Evolutionary conservation across 352 stramenopile species (phyloP), one percentile per base, ranked within the genome.

Genomic region (Stephanocyclus meneghinianus): DNA sequence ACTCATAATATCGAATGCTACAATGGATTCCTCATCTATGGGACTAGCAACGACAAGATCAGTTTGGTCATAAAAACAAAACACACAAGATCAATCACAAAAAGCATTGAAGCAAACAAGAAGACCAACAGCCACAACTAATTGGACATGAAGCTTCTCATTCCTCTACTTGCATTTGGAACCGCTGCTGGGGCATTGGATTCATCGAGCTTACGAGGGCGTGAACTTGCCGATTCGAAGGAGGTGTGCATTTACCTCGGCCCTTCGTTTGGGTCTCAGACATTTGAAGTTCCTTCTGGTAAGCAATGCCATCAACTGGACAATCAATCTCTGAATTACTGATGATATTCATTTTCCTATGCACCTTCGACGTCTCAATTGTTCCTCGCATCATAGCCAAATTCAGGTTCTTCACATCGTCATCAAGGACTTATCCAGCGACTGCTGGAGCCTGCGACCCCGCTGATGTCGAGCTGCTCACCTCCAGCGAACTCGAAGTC

Each of bases 201-300:
- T 50, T 65, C 37, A 50, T 7, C 45, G n/a, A 51, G 15, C 18
- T 65, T 65, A 15, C 30, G 57, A 29, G 32, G 35, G 16, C 57
- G 57, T 32, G 57, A 65, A 32, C 57, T 65, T 35, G 18, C 9
- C 18, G 35, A 51, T 9, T 11, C 18, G 16, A 48, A 65, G 11
- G 48, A 48, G 26, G 30, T 65, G 2, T 65, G 57, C 18, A 51
- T 65, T 11, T 48, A 65, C 26, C 57, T 65, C 15, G 57, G 57
- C 10, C 45, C 13, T 30, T 2, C 45, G 5, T 65, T 35, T 65
- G 57, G 57, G 7, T 65, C 13, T 50, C 57, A 65, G 57, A 51
- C 57, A 65, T 65, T 65, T 37, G 57, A 65, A 6, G 15, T 65
- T 65, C 57, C 57, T 13, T 29, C 4, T 51, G 57, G 57, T 65